Base-by-base conservation (phyloP, 345 rosid genomes). In the Acer saccharum region DNA sequence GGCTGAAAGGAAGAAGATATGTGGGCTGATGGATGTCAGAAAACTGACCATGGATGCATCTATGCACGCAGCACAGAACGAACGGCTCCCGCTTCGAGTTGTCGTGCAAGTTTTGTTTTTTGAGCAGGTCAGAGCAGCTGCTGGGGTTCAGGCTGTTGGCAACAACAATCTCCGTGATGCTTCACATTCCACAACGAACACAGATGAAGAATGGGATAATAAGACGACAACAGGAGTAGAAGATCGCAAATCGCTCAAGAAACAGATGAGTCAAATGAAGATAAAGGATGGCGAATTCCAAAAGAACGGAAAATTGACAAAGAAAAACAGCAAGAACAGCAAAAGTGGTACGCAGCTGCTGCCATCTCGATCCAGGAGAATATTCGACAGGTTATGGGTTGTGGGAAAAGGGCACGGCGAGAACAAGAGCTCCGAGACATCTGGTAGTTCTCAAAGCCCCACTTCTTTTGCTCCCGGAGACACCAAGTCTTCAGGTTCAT, bases 101-200 rank as follows among this genome's bases (percentile, higher is more conserved):
- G 93, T 95, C 1, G 98, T 95, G 65, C 98, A 95, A 86, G 97
- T 95, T 72, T 92, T 95, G 68, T 95, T 85, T 82, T 92, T 90
- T 32, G 98, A 93, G 89, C 98, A 93, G 86, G 88, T 90, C 14
- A 84, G 95, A 76, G 90, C 85, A 13, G 88, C 91, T 48, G 81
- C 85, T 7, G 86, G 87, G 55, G 83, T 74, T 76, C 87, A 81
- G 43, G 88, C 87, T 2, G 86, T 74, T 1, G 77, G 60, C 69
- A 82, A 83, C 69, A 82, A 83, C 75, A 78, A 77, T 64, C 83
- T 71, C 63, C 83, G 23, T 6, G 82, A 71, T 71, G 76, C 43
- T 57, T 88, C 85, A 52, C 81, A 69, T 57, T 80, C 88, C 55
- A 75, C 81, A 0, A 78, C 87, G 0, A 86, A 83, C 88, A 76